A percentile compares a stretch with the other conserved stretches of the same genome.
phyloP scores from a whole-genome alignment of 2,329 filamentous ascomycete species.

The Hypoxylon rubiginosum region DNA sequence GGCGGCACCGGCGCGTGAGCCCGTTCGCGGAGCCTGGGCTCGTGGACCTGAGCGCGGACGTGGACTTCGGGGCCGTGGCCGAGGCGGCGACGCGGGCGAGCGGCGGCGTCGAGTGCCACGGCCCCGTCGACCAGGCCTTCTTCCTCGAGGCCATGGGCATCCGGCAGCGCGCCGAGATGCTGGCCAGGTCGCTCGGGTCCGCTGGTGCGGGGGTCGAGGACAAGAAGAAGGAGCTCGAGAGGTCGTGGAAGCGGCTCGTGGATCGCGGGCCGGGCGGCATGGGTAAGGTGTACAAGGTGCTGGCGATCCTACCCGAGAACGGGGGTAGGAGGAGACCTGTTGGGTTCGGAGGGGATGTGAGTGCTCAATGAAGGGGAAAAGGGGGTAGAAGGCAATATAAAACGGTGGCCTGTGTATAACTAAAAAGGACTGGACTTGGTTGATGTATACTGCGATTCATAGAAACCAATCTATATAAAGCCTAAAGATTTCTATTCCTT shows the following conservation, averaged over 20 bases:
- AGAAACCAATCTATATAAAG: background rate
- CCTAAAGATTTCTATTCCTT: background rate
- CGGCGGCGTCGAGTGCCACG: constrained; percentile 88
- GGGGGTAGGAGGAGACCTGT: constrained; percentile 81
- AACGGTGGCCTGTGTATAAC: background rate
- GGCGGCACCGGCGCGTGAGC: constrained; percentile 79
- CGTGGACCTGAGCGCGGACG: constrained; percentile 91
- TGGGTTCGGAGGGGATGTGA: constrained; percentile 85
- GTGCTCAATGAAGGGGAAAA: constrained; percentile 22
- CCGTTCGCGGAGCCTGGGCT: constrained; percentile 84
- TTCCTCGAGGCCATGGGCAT: constrained; percentile 90
- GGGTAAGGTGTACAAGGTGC: constrained; percentile 93
- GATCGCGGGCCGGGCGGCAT: constrained; percentile 87
- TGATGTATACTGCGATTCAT: background rate
- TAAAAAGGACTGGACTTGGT: background rate
- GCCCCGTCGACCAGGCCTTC: constrained; percentile 85
- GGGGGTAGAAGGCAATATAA: background rate
- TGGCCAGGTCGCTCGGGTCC: constrained; percentile 60
- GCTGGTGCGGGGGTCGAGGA: constrained; percentile 44
- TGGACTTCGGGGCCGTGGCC: constrained; percentile 86
- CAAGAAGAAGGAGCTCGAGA: constrained; percentile 69
- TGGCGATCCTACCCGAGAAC: constrained; percentile 90
- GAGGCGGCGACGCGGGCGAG: constrained; percentile 83
- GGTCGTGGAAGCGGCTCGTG: constrained; percentile 84
- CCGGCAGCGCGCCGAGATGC: constrained; percentile 77